Conservation (phyloP, 345 rosid genomes). For the Geranium brycei region DNA sequence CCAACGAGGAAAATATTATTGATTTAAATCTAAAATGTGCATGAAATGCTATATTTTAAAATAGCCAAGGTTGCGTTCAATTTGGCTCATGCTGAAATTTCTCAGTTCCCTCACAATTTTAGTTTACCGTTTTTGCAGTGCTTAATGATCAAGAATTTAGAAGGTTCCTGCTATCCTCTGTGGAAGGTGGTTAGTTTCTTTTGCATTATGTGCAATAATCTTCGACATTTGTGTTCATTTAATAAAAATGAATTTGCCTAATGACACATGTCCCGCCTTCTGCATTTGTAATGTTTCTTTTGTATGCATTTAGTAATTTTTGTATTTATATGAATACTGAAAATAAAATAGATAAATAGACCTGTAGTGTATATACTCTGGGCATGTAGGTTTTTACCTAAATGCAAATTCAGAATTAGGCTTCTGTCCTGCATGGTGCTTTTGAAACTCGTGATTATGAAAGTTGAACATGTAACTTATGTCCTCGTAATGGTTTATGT, state of each 20-base stretch:
- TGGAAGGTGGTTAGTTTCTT: slow-evolving; percentile 49
- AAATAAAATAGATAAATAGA: too few relatives aligned
- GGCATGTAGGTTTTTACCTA: background rate
- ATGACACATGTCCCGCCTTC: background rate
- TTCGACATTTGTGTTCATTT: background rate
- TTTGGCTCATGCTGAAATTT: background rate
- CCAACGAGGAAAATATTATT: too few relatives aligned
- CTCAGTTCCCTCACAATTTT: slow-evolving; percentile 1
- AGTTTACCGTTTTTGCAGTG: slow-evolving; percentile 36
- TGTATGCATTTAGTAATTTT: background rate
- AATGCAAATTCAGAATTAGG: background rate
- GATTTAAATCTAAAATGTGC: too few relatives aligned
- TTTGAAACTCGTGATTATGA: background rate
- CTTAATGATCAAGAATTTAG: slow-evolving; percentile 41
- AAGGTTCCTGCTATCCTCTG: slow-evolving; percentile 15
- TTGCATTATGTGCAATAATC: background rate
- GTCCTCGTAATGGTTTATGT: background rate
- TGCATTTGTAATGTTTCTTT: background rate
- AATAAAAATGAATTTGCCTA: background rate
- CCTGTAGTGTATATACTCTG: background rate
- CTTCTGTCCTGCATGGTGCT: background rate
- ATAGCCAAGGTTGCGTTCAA: background rate
- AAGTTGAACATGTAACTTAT: background rate
- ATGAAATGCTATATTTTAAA: background rate
- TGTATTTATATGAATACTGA: background rate